These are phyloP conservation scores for Trichoderma harzianum DNA, from an alignment of 2,329 filamentous ascomycete genomes.

Conservation along the genomic window DNA sequence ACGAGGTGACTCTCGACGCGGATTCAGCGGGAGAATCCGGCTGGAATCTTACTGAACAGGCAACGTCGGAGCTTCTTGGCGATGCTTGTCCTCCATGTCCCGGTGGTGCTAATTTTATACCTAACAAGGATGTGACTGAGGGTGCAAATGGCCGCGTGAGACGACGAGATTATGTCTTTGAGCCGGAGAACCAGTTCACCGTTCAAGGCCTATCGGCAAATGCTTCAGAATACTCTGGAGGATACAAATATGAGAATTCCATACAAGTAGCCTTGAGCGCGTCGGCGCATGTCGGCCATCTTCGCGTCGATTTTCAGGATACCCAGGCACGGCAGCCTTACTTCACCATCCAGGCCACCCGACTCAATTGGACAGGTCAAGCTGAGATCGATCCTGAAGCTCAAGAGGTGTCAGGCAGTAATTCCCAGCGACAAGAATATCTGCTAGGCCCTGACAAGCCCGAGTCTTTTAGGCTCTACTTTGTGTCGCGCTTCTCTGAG, in stretches of 20 bases:
- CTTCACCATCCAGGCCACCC: conserved; percentile 42
- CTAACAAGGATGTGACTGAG: conserved; percentile 25
- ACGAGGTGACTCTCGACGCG: conserved; percentile 42
- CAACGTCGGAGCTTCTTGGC: conserved; percentile 33
- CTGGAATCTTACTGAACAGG: conserved; percentile 36
- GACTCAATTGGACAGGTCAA: conserved; percentile 45
- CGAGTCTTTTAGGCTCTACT: conserved; percentile 41
- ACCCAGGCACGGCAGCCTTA: conserved; percentile 28
- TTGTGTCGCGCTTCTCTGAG: conserved; percentile 45
- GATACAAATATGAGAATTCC: conserved; percentile 18
- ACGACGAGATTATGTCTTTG: conserved; percentile 6
- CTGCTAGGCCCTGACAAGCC: conserved; percentile 41
- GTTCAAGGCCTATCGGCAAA: not conserved
- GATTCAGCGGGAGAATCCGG: conserved; percentile 31
- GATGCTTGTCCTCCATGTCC: conserved; percentile 39
- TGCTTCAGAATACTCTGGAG: not conserved
- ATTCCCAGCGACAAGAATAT: conserved; percentile 46
- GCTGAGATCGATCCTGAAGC: conserved; percentile 35
- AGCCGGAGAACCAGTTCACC: conserved; percentile 24
- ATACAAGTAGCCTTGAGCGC: conserved; percentile 39
- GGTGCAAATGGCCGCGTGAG: conserved; percentile 40
- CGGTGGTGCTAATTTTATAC: conserved; percentile 22
- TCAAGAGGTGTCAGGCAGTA: conserved; percentile 41
- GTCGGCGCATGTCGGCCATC: conserved; percentile 39
- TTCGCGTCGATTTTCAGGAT: conserved; percentile 39